Conservation (phyloP, 2,329 filamentous ascomycete species). For the Dendryphion nanum region DNA sequence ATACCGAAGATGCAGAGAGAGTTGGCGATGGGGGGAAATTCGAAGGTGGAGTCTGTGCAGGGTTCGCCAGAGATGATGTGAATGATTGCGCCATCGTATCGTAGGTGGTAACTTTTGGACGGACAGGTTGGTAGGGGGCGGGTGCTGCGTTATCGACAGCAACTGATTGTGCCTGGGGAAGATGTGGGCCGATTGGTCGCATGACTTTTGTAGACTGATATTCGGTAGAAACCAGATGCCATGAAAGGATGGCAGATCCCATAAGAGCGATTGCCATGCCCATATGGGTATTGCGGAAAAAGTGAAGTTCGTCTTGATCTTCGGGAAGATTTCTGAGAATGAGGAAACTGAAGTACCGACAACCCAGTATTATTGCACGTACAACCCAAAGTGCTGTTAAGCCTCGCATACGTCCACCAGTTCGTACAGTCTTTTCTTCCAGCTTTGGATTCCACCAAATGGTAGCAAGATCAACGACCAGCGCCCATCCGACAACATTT, state of each 20-base stretch:
- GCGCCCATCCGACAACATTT: slow-evolving; percentile 27
- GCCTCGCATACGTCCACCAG: slow-evolving; percentile 54
- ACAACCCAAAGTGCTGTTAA: slow-evolving; percentile 65
- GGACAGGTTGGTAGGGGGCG: slow-evolving; percentile 23
- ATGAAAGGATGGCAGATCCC: slow-evolving; percentile 23
- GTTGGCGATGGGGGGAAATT: slow-evolving; percentile 34
- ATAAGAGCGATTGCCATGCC: slow-evolving; percentile 49
- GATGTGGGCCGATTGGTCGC: slow-evolving; percentile 21
- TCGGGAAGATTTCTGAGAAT: slow-evolving; percentile 20
- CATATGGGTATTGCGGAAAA: slow-evolving; percentile 53
- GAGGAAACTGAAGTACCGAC: slow-evolving; percentile 49
- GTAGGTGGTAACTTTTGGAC: slow-evolving; percentile 28
- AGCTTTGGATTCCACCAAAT: slow-evolving; percentile 71
- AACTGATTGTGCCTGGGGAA: slow-evolving; percentile 14
- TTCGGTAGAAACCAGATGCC: slow-evolving; percentile 58
- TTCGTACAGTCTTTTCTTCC: slow-evolving; percentile 59
- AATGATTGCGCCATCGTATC: slow-evolving; percentile 36
- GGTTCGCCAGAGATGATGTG: slow-evolving; percentile 40
- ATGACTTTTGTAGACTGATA: slow-evolving; percentile 41
- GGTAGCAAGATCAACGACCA: slow-evolving; percentile 52
- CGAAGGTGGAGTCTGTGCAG: slow-evolving; percentile 11
- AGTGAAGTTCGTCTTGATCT: slow-evolving; percentile 17
- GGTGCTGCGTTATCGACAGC: slow-evolving; percentile 16
- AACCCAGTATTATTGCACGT: slow-evolving; percentile 58
- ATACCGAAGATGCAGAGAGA: slow-evolving; percentile 19